Percentiles rank a stretch among this genome's conserved stretches.
phyloP scores from a whole-genome alignment of 306 rosid species.

The Crotalaria pallida region DNA sequence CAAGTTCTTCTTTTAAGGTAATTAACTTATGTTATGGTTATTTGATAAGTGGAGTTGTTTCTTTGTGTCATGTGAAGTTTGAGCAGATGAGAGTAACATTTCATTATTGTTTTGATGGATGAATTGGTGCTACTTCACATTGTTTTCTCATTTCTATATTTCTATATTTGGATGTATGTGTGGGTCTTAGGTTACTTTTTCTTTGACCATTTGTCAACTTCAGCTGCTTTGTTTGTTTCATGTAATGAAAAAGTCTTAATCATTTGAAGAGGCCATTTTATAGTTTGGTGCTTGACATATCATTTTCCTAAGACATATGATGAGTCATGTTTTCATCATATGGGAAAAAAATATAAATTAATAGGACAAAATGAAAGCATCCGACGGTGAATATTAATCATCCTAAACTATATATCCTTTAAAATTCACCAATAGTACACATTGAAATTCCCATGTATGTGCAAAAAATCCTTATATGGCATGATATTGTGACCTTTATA shows the following conservation, averaged over 20 bases:
- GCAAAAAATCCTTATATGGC: no score
- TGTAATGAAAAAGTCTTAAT: not conserved
- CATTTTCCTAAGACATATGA: not conserved
- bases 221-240: not conserved
- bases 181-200: not conserved
- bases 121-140: not conserved
- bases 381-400: no score
- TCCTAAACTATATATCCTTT: no score
- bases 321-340: not conserved
- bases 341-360: not conserved
- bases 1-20: constrained; percentile 6
- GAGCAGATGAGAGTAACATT: not conserved
- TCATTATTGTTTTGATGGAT: not conserved
- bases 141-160: not conserved
- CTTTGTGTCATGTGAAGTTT: constrained; percentile 2
- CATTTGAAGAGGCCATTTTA: not conserved
- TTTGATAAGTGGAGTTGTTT: not conserved
- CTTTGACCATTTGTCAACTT: not conserved
- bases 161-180: not conserved
- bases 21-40: not conserved
- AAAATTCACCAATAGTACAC: not conserved
- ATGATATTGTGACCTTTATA: no score
- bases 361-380: not conserved
- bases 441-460: no score
- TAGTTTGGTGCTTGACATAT: not conserved